A percentile compares a stretch with the other conserved stretches of the same genome.
These are phyloP conservation scores for Dispira parvispora DNA, from an alignment of 192 early-diverging fungal genomes.

Conservation along the genomic window DNA sequence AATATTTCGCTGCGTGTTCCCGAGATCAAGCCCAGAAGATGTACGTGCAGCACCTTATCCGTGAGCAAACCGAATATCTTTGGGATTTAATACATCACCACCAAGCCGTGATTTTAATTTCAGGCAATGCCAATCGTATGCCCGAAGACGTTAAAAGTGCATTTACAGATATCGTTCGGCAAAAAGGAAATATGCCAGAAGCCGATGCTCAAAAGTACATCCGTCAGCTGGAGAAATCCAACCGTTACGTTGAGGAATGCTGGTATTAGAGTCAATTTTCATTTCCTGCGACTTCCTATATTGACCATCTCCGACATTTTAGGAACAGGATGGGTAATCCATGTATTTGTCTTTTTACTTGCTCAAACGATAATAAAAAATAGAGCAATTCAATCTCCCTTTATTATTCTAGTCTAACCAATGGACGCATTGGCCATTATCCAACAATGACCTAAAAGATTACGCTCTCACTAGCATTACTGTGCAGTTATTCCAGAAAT, in stretches of 20 bases:
- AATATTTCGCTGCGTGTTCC: constrained; percentile 67
- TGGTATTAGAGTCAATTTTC: constrained; percentile 35
- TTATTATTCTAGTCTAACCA: no score
- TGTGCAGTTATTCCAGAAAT: no score
- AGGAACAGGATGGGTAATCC: no score
- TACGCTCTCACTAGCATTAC: no score
- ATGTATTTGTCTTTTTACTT: no score
- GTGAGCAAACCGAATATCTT: constrained; percentile 34
- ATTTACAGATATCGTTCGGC: constrained; percentile 33
- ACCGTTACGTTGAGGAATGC: constrained; percentile 62
- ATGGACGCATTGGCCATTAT: no score
- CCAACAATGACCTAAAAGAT: no score
- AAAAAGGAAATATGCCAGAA: constrained; percentile 29
- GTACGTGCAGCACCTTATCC: constrained; percentile 23
- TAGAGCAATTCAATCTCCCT: no score
- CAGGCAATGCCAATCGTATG: constrained; percentile 62
- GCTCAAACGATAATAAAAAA: no score
- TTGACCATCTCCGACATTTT: no score
- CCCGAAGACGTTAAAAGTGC: constrained; percentile 51
- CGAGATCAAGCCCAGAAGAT: constrained; percentile 42
- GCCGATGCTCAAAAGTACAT: constrained; percentile 44
- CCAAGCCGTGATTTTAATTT: constrained; percentile 47
- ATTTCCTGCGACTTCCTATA: no score
- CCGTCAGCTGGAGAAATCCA: constrained; percentile 36
- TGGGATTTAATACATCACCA: constrained; percentile 43